Evolutionary conservation across 2,329 filamentous ascomycete species (phyloP).

Genomic region (Colletotrichum spaethianum): DNA sequence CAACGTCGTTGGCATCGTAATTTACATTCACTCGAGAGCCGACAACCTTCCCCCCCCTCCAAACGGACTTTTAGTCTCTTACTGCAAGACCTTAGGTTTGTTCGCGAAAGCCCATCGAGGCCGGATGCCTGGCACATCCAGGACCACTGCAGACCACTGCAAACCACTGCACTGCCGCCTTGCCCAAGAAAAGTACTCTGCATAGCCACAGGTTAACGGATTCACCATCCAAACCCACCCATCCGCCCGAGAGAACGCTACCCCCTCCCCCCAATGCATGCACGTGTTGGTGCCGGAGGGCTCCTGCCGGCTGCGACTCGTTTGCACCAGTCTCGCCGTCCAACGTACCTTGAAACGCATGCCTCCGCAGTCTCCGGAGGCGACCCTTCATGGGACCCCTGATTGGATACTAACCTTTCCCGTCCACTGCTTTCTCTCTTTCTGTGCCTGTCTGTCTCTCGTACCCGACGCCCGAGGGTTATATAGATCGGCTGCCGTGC

Average conservation of each 20-base stretch:
- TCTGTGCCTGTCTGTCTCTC: background rate
- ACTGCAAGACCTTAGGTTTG: background rate
- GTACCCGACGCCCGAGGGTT: background rate
- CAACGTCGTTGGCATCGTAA: background rate
- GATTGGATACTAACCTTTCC: background rate
- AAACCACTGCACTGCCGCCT: background rate
- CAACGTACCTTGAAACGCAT: background rate
- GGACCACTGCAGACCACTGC: constrained; percentile 4
- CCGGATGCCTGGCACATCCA: too few species aligned
- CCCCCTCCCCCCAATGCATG: background rate
- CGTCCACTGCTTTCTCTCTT: constrained; percentile 2
- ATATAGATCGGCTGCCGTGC: background rate
- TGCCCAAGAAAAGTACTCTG: background rate
- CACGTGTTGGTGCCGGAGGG: background rate
- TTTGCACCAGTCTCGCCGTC: constrained; percentile 2
- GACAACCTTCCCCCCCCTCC: background rate
- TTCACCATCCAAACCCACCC: background rate
- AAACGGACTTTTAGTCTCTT: background rate
- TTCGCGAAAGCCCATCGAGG: background rate
- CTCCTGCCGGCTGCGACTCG: background rate
- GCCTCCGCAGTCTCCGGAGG: background rate
- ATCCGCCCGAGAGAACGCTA: too few species aligned
- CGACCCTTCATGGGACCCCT: too few species aligned
- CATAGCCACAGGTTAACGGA: constrained; percentile 4
- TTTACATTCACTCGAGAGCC: background rate